These are phyloP conservation scores for Lasiodiplodia sp. DNA, from an alignment of 2,329 filamentous ascomycete genomes.

Conservation along the genomic window DNA sequence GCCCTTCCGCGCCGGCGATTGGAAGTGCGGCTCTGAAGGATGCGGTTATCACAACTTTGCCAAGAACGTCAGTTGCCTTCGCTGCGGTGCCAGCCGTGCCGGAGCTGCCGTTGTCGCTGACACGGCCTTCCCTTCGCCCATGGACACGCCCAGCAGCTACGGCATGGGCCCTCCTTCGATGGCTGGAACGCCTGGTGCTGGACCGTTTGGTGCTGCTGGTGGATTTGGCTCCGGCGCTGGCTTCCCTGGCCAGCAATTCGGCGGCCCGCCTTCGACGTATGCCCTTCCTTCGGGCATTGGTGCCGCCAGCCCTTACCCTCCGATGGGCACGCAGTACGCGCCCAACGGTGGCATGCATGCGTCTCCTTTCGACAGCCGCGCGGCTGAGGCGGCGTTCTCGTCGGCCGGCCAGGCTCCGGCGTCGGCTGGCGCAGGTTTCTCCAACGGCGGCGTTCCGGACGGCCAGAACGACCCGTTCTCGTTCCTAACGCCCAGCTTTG, in stretches of 20 bases:
- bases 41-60: conserved; percentile 99
- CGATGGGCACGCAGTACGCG: conserved; percentile 82
- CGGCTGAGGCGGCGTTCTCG: conserved; percentile 93
- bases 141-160: conserved; percentile 85
- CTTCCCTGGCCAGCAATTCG: conserved; percentile 79
- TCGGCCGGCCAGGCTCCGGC: conserved; percentile 82
- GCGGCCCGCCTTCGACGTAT: conserved; percentile 86
- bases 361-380: conserved; percentile 89
- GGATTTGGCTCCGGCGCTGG: conserved; percentile 67
- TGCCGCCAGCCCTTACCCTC: conserved; percentile 79
- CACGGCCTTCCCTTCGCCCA: conserved; percentile 86
- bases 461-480: conserved; percentile 78
- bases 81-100: conserved; percentile 93
- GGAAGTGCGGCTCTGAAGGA: conserved; percentile 97
- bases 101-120: conserved; percentile 94
- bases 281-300: conserved; percentile 85
- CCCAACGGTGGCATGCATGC: conserved; percentile 80
- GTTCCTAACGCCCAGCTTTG: conserved; percentile 78
- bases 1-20: conserved; percentile 97
- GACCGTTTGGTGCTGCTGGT: conserved; percentile 73
- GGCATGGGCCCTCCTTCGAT: conserved; percentile 89
- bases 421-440: conserved; percentile 70
- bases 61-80: conserved; percentile 97
- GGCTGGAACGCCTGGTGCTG: conserved; percentile 73
- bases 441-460: conserved; percentile 73